Evolutionary conservation across 1,284 basidiomycete genomes (phyloP), one percentile per base, ranked within the genome.

Genomic region (Marasmius oreades): DNA sequence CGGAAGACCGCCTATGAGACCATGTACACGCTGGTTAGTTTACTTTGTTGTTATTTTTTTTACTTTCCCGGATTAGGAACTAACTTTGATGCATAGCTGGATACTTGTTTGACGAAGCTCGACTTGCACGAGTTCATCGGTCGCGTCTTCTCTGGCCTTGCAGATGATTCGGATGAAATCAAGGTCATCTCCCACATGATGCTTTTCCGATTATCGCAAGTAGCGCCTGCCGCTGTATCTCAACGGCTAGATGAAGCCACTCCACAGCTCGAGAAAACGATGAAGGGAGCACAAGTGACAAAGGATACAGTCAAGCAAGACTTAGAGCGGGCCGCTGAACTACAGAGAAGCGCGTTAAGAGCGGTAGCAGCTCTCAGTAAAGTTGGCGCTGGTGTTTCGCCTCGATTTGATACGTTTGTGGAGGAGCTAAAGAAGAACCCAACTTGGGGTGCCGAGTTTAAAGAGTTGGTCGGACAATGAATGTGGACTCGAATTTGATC

Each of bases 261-360:
- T 1, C 87, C 88, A 3, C 81, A 85, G 24, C 81, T 99, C 62
- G 88, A 91, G 66, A 85, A 84, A 67, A 92, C 93, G 37, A 92
- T 98, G 86, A 95, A 95, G 71, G 95, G 95, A 20, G 82, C 88
- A 7, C 88, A 88, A 10, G 85, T 93, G 47, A 93, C 90, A 56
- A 95, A 95, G 72, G 93, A 95, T 69, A 95, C 93, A 0, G 95
- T 98, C 59, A 98, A 98, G 75, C 96, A 98, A 73, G 96, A 99
- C 65, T 73, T 98, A 51, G 96, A 99, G 73, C 86, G 95, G 33
- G 91, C 93, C 2, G 90, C 90, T 23, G 95, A 98, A 72, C 78
- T 97, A 64, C 93, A 97, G 73, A 77, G 91, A 58, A 93, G 92
- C 65, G 90, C 93, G 10, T 77, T 96, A 62, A 78, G 95, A 34